These are phyloP conservation scores for Lachnellula cervina DNA, from an alignment of 2,329 filamentous ascomycete genomes.

Conservation along the genomic window DNA sequence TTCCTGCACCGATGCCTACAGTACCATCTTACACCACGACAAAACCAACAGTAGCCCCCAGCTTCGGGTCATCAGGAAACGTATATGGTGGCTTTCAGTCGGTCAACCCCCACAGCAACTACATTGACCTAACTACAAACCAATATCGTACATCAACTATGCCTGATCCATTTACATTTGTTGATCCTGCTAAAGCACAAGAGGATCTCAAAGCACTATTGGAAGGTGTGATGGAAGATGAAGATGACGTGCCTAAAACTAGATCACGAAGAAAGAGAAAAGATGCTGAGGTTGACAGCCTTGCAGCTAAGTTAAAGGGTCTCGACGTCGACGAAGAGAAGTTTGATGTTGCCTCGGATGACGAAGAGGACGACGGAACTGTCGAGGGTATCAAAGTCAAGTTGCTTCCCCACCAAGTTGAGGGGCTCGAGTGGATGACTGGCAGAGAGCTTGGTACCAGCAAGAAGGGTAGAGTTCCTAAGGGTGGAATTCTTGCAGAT, in stretches of 20 bases:
- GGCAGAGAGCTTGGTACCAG: constrained; percentile 83
- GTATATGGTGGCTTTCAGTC: constrained; percentile 26
- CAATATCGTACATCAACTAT: constrained; percentile 19
- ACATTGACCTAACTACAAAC: constrained; percentile 29
- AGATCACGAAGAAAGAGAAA: constrained; percentile 36
- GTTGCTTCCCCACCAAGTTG: constrained; percentile 87
- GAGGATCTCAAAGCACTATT: constrained; percentile 77
- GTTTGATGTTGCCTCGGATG: constrained; percentile 35
- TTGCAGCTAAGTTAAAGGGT: constrained; percentile 33
- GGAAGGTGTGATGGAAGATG: constrained; percentile 74
- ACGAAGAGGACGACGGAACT: constrained; percentile 54
- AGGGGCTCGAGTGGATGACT: constrained; percentile 92
- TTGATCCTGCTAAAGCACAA: constrained; percentile 64
- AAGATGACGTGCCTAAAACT: constrained; percentile 40
- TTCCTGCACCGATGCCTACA: constrained; percentile 21
- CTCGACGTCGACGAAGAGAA: constrained; percentile 38
- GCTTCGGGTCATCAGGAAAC: constrained; percentile 29
- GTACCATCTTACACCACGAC: constrained; percentile 27
- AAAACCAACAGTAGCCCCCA: constrained; percentile 20
- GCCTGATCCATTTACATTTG: constrained; percentile 29
- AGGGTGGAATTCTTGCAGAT: constrained; percentile 91
- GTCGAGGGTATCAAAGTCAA: constrained; percentile 82
- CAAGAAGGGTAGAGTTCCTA: constrained; percentile 76
- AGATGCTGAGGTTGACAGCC: constrained; percentile 27
- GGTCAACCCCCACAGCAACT: constrained; percentile 26